phyloP scores from a whole-genome alignment of 805 yeast genomes.

The Lipomyces yamadae region DNA sequence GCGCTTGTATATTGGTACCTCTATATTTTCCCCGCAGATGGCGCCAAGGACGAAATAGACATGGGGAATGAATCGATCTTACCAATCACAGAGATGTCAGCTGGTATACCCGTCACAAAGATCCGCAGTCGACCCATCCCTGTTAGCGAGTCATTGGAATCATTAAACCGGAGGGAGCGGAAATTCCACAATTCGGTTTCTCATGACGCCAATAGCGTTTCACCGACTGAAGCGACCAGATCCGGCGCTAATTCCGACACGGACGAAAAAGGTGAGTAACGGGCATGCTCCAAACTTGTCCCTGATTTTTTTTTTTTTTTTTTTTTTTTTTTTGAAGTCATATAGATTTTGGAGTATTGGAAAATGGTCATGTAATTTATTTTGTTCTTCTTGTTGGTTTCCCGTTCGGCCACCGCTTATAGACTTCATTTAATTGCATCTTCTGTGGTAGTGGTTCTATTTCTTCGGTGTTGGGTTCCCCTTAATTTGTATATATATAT shows the following conservation, averaged over 20 bases:
- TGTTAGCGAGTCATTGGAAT: constrained; percentile 12
- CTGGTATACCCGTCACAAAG: neutral
- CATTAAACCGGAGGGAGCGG: constrained; percentile 16
- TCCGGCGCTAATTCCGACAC: neutral
- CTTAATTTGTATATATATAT: neutral
- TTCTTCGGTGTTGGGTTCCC: neutral
- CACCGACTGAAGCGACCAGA: constrained; percentile 1
- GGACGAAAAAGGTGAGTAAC: neutral
- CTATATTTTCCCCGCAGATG: constrained; percentile 52
- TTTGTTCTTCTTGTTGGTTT: neutral
- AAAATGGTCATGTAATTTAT: neutral
- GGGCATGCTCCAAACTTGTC: neutral
- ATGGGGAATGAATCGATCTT: constrained; percentile 21
- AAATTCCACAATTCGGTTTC: neutral
- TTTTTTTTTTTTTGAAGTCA: neutral
- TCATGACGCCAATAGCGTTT: constrained; percentile 1
- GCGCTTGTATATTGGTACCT: constrained; percentile 70
- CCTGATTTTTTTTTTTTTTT: neutral
- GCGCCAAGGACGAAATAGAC: constrained; percentile 44
- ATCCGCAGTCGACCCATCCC: constrained; percentile 7
- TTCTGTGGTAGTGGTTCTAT: constrained; percentile 8
- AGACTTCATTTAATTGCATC: neutral
- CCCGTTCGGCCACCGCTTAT: neutral
- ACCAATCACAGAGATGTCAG: constrained; percentile 14
- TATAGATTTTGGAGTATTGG: neutral